Percentiles rank a stretch among this genome's conserved stretches.
Evolutionary conservation across 345 rosid species (phyloP).

Genomic region (Citrus trifoliata): DNA sequence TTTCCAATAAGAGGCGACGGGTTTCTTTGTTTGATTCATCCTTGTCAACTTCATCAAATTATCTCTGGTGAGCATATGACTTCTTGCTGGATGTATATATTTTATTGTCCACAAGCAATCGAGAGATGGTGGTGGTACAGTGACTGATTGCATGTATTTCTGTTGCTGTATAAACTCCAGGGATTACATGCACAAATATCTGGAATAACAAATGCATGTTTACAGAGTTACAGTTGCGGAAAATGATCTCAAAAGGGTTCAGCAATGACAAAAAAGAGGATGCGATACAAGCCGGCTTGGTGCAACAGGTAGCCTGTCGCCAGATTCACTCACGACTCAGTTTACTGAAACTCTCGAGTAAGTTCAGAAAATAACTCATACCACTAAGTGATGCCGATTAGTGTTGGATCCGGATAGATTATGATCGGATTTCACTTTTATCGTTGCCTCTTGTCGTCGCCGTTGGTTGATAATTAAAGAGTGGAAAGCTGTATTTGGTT

Average conservation of each 20-base stretch:
- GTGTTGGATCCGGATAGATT: too few relatives aligned
- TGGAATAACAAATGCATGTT: background rate
- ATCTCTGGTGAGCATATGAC: slow-evolving; percentile 25
- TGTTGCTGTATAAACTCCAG: background rate
- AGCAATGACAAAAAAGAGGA: background rate
- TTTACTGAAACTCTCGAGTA: too few relatives aligned
- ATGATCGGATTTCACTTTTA: too few relatives aligned
- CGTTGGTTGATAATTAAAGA: too few relatives aligned
- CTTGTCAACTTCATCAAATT: slow-evolving; percentile 19
- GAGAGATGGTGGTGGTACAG: background rate
- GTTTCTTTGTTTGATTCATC: slow-evolving; percentile 30
- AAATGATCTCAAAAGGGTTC: background rate
- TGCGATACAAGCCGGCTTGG: background rate
- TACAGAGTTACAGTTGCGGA: background rate
- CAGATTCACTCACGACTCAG: too few relatives aligned
- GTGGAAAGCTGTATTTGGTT: too few relatives aligned
- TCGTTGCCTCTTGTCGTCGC: too few relatives aligned
- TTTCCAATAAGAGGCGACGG: slow-evolving; percentile 37
- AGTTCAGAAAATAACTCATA: too few relatives aligned
- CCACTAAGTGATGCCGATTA: too few relatives aligned
- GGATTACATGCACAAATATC: background rate
- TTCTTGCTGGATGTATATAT: background rate
- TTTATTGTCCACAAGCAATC: background rate
- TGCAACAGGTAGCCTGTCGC: too few relatives aligned
- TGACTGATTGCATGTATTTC: slow-evolving; percentile 9